Evolutionary conservation across 2,329 filamentous ascomycete genomes (phyloP), one percentile per base, ranked within the genome.

Genomic region (Fusarium cicatricum): DNA sequence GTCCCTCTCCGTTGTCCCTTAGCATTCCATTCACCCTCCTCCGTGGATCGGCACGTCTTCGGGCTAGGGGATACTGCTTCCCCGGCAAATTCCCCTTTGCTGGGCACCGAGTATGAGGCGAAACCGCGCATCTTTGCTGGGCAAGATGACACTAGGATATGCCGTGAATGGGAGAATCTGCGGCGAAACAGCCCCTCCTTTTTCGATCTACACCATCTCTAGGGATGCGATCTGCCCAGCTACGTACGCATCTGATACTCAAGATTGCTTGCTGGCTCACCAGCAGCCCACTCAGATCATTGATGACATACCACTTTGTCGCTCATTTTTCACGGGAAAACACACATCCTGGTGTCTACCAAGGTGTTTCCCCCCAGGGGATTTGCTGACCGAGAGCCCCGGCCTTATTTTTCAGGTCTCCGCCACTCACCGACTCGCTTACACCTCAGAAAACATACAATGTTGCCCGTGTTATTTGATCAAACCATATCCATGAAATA

Each of bases 181-280:
- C 36, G 43, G 45, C 32, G 46, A 37, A 47, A 47, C 41, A 41
- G 47, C 60, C 52, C 50, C 57, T 53, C 52, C 26, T 10, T 60
- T 40, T 47, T 43, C 52, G 62, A 67, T 67, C 65, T 64, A 46
- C 62, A 31, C 31, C 37, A 26, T 42, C 6, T 37, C 32, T 34
- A 55, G 41, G 60, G 54, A 59, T 58, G 45, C 46, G 60, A 67
- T 66, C 61, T 63, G 33, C 61, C 32, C 21, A 45, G 32, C 58
- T 47, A 62, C 54, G 29, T 38, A 23, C 21, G 4, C 21, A 23
- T 50, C 50, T 36, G 40, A 47, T 40, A 32, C 26, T 17, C n/a
- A 10, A 15, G 21, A 26, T 12, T 9, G 23, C 23, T 26, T 26
- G 23, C 23, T 26, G 23, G 23, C 23, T 26, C 9, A 26, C 23